These are phyloP conservation scores for Paulownia fortunei DNA, from an alignment of 257 asterid species.

Conservation along the genomic window DNA sequence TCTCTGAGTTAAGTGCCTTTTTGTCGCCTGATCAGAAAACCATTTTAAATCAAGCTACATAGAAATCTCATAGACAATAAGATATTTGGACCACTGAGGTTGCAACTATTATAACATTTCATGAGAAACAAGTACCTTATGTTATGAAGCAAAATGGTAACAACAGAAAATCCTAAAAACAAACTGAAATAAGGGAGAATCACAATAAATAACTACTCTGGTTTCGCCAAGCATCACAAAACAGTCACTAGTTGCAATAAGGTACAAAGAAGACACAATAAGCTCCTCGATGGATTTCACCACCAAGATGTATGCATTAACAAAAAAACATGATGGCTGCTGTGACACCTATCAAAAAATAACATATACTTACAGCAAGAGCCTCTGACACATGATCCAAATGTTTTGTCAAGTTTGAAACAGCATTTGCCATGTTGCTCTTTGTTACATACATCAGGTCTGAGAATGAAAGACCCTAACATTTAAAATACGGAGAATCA, in stretches of 20 bases:
- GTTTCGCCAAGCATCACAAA: background rate
- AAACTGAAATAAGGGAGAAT: background rate
- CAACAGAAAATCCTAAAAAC: background rate
- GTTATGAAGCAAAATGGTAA: conserved; percentile 5
- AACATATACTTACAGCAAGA: conserved; percentile 67
- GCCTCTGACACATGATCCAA: conserved; percentile 84
- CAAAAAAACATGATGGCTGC: background rate
- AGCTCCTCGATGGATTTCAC: background rate
- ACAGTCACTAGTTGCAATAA: background rate
- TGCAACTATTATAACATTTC: background rate
- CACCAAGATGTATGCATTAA: background rate
- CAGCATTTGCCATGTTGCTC: conserved; percentile 85
- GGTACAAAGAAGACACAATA: background rate
- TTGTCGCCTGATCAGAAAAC: conserved; percentile 63
- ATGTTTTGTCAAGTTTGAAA: conserved; percentile 82
- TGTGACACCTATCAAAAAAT: background rate
- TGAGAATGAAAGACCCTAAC: conserved; percentile 83
- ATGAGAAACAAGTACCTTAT: background rate
- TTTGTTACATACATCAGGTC: conserved; percentile 95
- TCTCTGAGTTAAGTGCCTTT: conserved; percentile 91
- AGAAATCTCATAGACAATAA: conserved; percentile 6
- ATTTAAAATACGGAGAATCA: conserved; percentile 24
- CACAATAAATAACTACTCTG: conserved; percentile 5
- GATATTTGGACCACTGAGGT: background rate
- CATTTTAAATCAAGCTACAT: conserved; percentile 9